Base-by-base conservation (phyloP, 2,329 filamentous ascomycete genomes). In the Talaromyces sp. region DNA sequence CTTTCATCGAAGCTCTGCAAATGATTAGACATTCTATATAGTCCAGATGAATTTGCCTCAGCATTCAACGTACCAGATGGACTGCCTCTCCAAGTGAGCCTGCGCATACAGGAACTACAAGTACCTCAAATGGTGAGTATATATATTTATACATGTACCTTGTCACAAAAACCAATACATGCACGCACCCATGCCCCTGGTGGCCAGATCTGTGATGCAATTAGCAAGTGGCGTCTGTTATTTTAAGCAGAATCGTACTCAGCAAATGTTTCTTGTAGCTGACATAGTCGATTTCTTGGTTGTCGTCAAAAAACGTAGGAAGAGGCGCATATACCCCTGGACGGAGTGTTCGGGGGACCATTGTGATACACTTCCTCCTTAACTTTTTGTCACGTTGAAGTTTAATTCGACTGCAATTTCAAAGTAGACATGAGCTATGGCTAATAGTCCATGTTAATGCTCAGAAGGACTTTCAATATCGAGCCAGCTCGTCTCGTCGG, bases 1-100 rank as follows among this genome's bases (percentile, higher is more conserved):
- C 63, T 56, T 52, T 66, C 64, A 11, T 63, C 63, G 22, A 45
- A 61, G 22, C 52, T 61, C 64, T 66, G 21, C 11, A 11, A 13
- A 25, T 22, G 8, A n/a, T 45, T 33, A 57, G 46, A 5, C 21
- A 3, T 17, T 40, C 10, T 19, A 40, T n/a, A 9, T 19, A 9
- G 6, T 10, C 10, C 2, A 40, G 21, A 19, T 19, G 3, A 21
- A 19, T 40, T 5, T 40, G 19, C 5, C 33, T 35, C 33, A 37
- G n/a, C n/a, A n/a, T n/a, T 13, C n/a, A 21, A 36, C 48, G 4
- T 59, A 66, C 64, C 33, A 66, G 51, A 51, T 66, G 64, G 8
- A 65, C 63, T 3, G 64, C 64, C 33, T 66, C 64, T 45, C 64
- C 64, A n/a, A 66, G 53, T 10, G 64, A 65, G 11, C 64, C 64